These are phyloP conservation scores for Camelina laxa DNA, from an alignment of 345 rosid genomes.

Conservation along the genomic window DNA sequence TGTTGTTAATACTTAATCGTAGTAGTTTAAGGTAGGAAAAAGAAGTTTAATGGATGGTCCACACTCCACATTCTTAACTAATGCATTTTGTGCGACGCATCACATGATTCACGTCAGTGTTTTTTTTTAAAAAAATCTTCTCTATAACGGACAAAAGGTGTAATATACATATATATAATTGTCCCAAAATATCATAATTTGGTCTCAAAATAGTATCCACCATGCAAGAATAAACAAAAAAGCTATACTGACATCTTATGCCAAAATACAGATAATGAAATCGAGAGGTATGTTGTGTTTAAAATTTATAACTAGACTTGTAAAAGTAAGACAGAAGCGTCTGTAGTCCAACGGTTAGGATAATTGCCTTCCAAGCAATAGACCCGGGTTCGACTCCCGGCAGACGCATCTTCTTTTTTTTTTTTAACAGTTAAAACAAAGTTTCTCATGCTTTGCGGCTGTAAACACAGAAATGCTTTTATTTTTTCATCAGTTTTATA, in stretches of 20 bases:
- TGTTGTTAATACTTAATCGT: background rate
- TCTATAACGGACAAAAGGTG: background rate
- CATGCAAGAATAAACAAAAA: background rate
- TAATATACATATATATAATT: background rate
- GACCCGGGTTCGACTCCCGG: constrained; percentile 95
- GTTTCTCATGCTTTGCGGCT: background rate
- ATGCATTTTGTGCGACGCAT: background rate
- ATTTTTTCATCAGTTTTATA: background rate
- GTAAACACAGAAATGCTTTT: background rate
- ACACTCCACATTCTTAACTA: background rate
- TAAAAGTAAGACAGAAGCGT: constrained; percentile 21
- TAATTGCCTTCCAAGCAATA: constrained; percentile 91
- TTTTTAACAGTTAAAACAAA: background rate
- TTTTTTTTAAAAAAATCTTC: background rate
- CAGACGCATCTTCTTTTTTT: constrained; percentile 48
- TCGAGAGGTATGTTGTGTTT: background rate
- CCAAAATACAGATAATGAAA: background rate
- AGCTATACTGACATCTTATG: constrained; percentile 7
- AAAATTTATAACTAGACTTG: too few relatives aligned
- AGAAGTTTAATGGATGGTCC: background rate
- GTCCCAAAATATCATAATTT: background rate
- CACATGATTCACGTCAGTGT: background rate
- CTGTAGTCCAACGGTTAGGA: constrained; percentile 95
- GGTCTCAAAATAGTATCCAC: constrained; percentile 12
- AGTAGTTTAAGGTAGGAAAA: background rate